Percentiles rank a stretch among this genome's conserved stretches.
Conservation (phyloP, 352 stramenopile species). For the Phytophthora pisi region DNA sequence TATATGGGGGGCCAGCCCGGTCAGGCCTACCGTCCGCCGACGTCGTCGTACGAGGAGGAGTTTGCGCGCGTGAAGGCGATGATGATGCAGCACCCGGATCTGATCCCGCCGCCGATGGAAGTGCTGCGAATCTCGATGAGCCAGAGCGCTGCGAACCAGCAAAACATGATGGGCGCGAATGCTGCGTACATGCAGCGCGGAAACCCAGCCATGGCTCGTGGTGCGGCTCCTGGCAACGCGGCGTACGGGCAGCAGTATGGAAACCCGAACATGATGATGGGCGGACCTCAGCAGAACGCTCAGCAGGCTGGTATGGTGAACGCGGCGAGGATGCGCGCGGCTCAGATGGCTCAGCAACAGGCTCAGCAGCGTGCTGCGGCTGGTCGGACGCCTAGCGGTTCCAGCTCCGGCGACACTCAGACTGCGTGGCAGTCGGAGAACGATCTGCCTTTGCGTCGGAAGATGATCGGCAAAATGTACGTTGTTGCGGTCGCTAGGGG, state of each 20-base stretch:
- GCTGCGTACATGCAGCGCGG: slow-evolving; percentile 73
- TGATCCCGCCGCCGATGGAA: slow-evolving; percentile 88
- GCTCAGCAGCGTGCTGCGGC: slow-evolving; percentile 53
- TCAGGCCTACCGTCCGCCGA: slow-evolving; percentile 61
- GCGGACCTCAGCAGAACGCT: slow-evolving; percentile 34
- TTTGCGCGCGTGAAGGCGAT: slow-evolving; percentile 88
- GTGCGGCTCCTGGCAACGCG: slow-evolving; percentile 36
- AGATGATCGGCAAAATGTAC: slow-evolving; percentile 94
- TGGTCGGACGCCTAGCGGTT: slow-evolving; percentile 38
- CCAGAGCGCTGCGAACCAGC: slow-evolving; percentile 60
- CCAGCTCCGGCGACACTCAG: slow-evolving; percentile 51
- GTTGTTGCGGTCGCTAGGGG: slow-evolving; percentile 10
- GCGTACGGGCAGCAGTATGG: slow-evolving; percentile 63
- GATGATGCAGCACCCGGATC: slow-evolving; percentile 88
- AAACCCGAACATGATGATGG: slow-evolving; percentile 73
- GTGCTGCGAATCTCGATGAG: slow-evolving; percentile 87
- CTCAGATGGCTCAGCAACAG: slow-evolving; percentile 52
- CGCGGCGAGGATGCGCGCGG: slow-evolving; percentile 52
- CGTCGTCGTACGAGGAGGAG: slow-evolving; percentile 85
- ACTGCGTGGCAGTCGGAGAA: slow-evolving; percentile 89
- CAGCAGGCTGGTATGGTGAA: slow-evolving; percentile 49
- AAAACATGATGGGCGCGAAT: slow-evolving; percentile 60
- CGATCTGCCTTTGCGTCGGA: slow-evolving; percentile 81
- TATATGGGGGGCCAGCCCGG: slow-evolving; percentile 66
- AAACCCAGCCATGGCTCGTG: slow-evolving; percentile 64